A percentile compares a stretch with the other conserved stretches of the same genome.
These are phyloP conservation scores for Colletotrichum australisinense DNA, from an alignment of 2,329 filamentous ascomycete genomes.

Conservation along the genomic window DNA sequence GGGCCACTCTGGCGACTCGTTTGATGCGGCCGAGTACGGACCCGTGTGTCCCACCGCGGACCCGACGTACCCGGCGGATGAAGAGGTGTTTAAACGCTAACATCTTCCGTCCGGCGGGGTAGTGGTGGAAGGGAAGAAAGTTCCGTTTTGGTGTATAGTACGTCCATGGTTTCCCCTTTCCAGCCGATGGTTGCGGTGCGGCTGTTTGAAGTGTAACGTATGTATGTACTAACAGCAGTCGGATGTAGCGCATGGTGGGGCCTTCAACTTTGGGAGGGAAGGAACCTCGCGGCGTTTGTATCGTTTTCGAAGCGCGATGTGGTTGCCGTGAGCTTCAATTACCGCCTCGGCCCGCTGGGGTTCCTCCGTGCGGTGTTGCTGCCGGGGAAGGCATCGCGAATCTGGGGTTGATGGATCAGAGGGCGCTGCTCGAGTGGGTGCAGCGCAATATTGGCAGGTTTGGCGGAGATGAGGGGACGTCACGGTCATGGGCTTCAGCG, in stretches of 20 bases:
- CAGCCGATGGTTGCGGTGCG: not conserved
- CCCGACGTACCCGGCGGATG: slow-evolving; percentile 48
- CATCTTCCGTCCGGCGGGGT: slow-evolving; percentile 56
- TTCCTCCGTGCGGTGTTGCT: slow-evolving; percentile 70
- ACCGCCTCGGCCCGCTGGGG: slow-evolving; percentile 75
- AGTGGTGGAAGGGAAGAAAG: slow-evolving; percentile 38
- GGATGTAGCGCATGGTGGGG: slow-evolving; percentile 67
- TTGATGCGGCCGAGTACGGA: slow-evolving; percentile 51
- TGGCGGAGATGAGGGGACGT: slow-evolving; percentile 69
- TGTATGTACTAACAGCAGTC: no score
- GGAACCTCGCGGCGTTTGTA: slow-evolving; percentile 72
- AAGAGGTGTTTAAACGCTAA: slow-evolving; percentile 64
- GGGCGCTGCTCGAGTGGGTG: slow-evolving; percentile 69
- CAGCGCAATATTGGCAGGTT: slow-evolving; percentile 68
- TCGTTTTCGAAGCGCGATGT: slow-evolving; percentile 64
- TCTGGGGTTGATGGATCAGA: slow-evolving; percentile 73
- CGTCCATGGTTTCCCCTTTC: no score
- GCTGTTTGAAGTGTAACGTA: no score
- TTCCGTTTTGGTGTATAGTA: slow-evolving; percentile 63
- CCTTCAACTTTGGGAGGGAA: slow-evolving; percentile 67
- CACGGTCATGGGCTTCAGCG: slow-evolving; percentile 71
- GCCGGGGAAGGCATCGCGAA: slow-evolving; percentile 69
- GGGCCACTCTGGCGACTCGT: slow-evolving; percentile 35
- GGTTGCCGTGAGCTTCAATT: slow-evolving; percentile 70
- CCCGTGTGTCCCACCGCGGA: slow-evolving; percentile 50